Base-by-base conservation (phyloP, 441 rosid species). In the Syzygium malaccense region DNA sequence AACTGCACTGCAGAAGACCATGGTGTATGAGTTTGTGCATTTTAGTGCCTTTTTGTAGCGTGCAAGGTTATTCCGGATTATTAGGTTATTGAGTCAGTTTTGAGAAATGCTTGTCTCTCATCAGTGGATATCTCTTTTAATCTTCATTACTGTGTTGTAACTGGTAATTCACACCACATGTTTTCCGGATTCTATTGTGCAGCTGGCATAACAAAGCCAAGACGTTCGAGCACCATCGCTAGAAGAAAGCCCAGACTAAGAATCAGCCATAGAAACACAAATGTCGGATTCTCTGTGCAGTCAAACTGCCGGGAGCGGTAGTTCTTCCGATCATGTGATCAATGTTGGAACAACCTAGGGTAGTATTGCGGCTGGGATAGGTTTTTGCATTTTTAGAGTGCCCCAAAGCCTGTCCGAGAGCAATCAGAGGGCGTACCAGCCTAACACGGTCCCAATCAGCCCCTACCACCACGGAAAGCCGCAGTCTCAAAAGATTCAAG, bases 191-290 rank as follows among this genome's bases (percentile, higher is more conserved):
- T 37, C 28, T 37, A 0, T 37, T 37, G 41, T 37, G 79, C 90
- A 97, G 99, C 89, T 97, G 96, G 93, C 99, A 97, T 92, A 98
- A 97, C 91, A 95, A 93, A 92, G 98, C 96, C 58, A 93, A 95
- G 94, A 89, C 95, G 86, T 96, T 95, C 85, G 99, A 96, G 94
- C 99, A 96, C 41, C 87, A 96, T 85, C 98, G 94, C 86, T 97
- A 98, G 98, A 95, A 96, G 92, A 92, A 95, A 88, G 98, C 98
- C 28, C 91, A 60, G 94, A 94, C 93, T 15, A 94, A 95, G 95
- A 94, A 94, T 0, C 91, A 95, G 92, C 98, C 96, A 32, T 97
- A 97, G 58, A 93, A 95, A 89, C 95, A 95, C 90, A 94, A 93
- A 37, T 37, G 49, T 48, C 11, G 49, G 49, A 7, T 48, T 48